Evolutionary conservation across 2,329 filamentous ascomycete species (phyloP).

Genomic region (Pyrenochaeta sp.): DNA sequence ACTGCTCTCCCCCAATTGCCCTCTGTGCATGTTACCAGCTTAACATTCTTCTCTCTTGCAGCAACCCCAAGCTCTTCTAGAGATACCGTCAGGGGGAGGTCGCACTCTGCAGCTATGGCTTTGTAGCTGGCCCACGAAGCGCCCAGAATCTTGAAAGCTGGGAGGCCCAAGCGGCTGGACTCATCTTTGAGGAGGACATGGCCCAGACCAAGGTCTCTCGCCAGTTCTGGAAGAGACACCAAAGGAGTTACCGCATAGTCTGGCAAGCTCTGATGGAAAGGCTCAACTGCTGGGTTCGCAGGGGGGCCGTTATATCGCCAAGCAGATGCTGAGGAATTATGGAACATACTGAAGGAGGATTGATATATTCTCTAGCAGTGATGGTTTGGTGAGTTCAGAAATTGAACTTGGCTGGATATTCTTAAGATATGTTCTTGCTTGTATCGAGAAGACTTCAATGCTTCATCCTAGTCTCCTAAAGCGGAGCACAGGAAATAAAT

Average conservation of each 20-base stretch:
- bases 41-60: constrained; percentile 19
- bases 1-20: constrained; percentile 81
- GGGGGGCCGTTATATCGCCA: constrained; percentile 25
- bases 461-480: too few species aligned
- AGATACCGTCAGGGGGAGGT: constrained; percentile 53
- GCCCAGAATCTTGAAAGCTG: constrained; percentile 82
- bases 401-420: background rate
- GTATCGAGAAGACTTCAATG: too few species aligned
- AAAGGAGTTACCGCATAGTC: constrained; percentile 66
- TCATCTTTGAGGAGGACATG: constrained; percentile 76
- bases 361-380: too few species aligned
- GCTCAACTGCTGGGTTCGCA: constrained; percentile 28
- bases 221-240: constrained; percentile 61
- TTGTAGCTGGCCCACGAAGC: constrained; percentile 77
- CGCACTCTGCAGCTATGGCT: constrained; percentile 60
- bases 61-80: constrained; percentile 55
- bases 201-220: constrained; percentile 61
- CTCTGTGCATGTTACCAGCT: constrained; percentile 74
- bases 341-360: constrained; percentile 25
- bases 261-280: constrained; percentile 68
- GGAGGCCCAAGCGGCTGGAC: constrained; percentile 71
- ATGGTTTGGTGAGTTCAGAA: background rate
- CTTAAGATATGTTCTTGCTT: too few species aligned
- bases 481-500: too few species aligned
- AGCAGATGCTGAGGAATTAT: constrained; percentile 36